Evolutionary conservation across 2,329 filamentous ascomycete genomes (phyloP), one percentile per base, ranked within the genome.

Genomic region (Colletotrichum karsti): DNA sequence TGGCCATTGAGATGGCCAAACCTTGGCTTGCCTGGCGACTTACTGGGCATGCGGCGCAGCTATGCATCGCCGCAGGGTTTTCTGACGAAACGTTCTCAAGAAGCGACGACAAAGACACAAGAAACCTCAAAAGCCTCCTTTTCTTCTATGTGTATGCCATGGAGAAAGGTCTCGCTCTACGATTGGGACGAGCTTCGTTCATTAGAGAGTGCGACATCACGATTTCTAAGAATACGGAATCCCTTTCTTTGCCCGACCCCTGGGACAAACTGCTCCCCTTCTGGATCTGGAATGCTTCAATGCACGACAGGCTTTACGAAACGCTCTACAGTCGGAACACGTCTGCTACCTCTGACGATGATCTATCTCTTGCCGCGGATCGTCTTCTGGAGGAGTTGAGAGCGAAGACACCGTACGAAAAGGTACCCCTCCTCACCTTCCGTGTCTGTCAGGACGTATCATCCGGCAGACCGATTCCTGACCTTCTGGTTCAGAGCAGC

Each of bases 161-260:
- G 12, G 87, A 91, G 71, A 89, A 87, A 67, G 83, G 83, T 2
- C 78, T 92, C 10, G 84, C 87, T 0, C 79, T 92, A 42, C 82
- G 88, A 3, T 79, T 91, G 2, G 90, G 90, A 0, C 84, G 89
- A 13, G 82, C 87, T 0, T 83, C 88, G 0, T 80, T 83, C 7
- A 85, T 92, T 35, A 86, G 87, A 53, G 88, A 87, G 70, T 87
- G 84, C 69, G 87, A 89, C 64, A 85, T 88, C 56, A 83, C 82
- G 0, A 74, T 86, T 8, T 78, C 81, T 2, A 73, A 79, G 48
- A 77, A 72, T 6, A 75, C 77, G 51, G 76, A 76, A 7, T 69
- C 65, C 5, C 63, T 73, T 3, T 74, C 71, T 20, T 55, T 73
- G 12, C 58, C 73, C 3, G 72, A 76, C 22, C 73, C 76, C 10